A percentile compares a stretch with the other conserved stretches of the same genome.
Conservation (phyloP, 345 rosid species). For the Eucalyptus albens region DNA sequence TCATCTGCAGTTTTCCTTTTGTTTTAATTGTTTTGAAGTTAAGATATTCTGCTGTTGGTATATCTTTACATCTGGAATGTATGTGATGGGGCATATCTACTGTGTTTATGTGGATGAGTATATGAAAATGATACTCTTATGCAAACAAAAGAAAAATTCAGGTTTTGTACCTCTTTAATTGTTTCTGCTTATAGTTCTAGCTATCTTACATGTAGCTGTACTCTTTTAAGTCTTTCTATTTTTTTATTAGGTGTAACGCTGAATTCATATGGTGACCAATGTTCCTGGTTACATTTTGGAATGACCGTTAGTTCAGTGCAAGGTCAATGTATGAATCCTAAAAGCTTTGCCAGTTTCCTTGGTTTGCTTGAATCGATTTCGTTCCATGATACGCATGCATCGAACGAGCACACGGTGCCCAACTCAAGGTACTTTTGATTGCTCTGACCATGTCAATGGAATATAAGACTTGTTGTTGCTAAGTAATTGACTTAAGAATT, state of each 20-base stretch:
- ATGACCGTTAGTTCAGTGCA: constrained; percentile 30
- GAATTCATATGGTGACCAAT: constrained; percentile 23
- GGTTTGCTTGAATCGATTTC: constrained; percentile 84
- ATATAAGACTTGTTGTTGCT: constrained; percentile 24
- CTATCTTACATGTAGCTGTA: not conserved
- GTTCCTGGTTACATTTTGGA: constrained; percentile 48
- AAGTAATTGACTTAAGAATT: not conserved
- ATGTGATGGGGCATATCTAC: not conserved
- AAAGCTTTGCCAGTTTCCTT: constrained; percentile 65
- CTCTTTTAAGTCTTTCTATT: not conserved
- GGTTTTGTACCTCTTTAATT: not conserved
- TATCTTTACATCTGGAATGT: not conserved
- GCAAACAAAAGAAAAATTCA: not conserved
- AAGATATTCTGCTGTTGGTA: not conserved
- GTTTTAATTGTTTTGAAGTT: not conserved
- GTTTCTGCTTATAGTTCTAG: not conserved
- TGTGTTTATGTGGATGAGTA: not conserved
- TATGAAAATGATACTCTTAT: not conserved
- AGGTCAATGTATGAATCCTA: constrained; percentile 64
- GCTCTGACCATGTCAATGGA: not conserved
- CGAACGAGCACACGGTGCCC: constrained; percentile 40
- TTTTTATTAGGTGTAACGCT: constrained; percentile 29
- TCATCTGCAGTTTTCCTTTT: not conserved
- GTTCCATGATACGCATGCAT: constrained; percentile 45
- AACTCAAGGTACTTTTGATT: constrained; percentile 38